Percentiles rank a stretch among this genome's conserved stretches.
Evolutionary conservation across 495 filamentous ascomycete species (phyloP).

Genomic region (Viridothelium virens): DNA sequence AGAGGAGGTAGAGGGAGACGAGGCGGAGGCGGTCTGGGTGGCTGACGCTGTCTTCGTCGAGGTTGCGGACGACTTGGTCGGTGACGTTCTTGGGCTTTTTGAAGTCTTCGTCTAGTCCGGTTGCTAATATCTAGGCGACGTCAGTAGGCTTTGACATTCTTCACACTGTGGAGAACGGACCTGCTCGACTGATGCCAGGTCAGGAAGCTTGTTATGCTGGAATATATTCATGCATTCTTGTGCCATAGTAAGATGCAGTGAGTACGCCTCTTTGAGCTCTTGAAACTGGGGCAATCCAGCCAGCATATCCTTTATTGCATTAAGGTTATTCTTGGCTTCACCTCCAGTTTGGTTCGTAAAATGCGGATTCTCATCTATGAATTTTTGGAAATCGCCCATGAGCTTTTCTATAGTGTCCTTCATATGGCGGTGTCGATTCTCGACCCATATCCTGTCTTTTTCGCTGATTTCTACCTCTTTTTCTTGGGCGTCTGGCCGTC

Average conservation of each 20-base stretch:
- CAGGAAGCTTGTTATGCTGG: slow-evolving; percentile 70
- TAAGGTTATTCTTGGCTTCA: slow-evolving; percentile 62
- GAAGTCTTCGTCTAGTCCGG: slow-evolving; percentile 86
- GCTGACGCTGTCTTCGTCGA: slow-evolving; percentile 69
- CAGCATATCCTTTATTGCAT: slow-evolving; percentile 95
- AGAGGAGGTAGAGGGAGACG: slow-evolving; percentile 76
- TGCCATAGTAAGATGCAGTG: slow-evolving; percentile 94
- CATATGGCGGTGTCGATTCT: slow-evolving; percentile 92
- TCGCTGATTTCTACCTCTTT: slow-evolving; percentile 89
- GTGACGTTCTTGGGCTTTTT: slow-evolving; percentile 83
- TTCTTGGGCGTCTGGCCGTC: slow-evolving; percentile 53
- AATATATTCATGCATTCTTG: slow-evolving; percentile 94
- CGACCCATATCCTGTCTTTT: slow-evolving; percentile 86
- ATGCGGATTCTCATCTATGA: slow-evolving; percentile 86
- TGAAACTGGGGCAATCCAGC: slow-evolving; percentile 90
- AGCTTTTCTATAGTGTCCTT: slow-evolving; percentile 93
- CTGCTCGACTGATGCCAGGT: slow-evolving; percentile 79
- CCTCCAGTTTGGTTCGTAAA: slow-evolving; percentile 59
- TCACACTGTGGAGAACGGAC: slow-evolving; percentile 27
- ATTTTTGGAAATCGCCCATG: slow-evolving; percentile 84
- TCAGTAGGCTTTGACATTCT: slow-evolving; percentile 15
- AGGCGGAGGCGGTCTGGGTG: slow-evolving; percentile 73
- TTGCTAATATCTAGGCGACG: slow-evolving; percentile 60
- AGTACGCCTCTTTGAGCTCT: slow-evolving; percentile 89
- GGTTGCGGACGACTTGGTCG: slow-evolving; percentile 72